Conservation (phyloP, 192 early-diverging fungal genomes). For the Coemansia javaensis region DNA sequence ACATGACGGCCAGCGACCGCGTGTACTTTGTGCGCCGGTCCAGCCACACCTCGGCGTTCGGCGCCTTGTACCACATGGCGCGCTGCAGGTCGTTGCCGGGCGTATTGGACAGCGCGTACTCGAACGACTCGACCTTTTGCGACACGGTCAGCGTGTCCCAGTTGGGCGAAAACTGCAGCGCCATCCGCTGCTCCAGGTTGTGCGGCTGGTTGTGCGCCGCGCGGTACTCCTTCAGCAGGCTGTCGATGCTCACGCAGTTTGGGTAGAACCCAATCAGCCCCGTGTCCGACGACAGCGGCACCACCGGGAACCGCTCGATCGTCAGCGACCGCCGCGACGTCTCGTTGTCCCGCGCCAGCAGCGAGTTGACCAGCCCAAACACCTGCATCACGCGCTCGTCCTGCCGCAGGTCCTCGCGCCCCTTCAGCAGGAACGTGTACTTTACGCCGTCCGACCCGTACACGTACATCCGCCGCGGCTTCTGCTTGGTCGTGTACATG, state of each 20-base stretch:
- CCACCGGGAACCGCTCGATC: constrained; percentile 89
- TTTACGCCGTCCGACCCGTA: constrained; percentile 84
- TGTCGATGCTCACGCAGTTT: constrained; percentile 89
- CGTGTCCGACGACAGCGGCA: constrained; percentile 95
- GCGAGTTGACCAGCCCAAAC: constrained; percentile 94
- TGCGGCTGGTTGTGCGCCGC: constrained; percentile 75
- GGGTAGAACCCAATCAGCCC: constrained; percentile 95
- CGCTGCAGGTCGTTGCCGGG: constrained; percentile 94
- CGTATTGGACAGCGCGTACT: constrained; percentile 90
- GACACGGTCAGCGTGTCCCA: constrained; percentile 88
- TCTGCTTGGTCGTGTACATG: constrained; percentile 88
- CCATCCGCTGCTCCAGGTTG: constrained; percentile 89
- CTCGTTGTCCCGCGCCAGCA: constrained; percentile 79
- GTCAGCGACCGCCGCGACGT: constrained; percentile 88
- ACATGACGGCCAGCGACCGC: constrained; percentile 93
- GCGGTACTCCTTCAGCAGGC: constrained; percentile 83
- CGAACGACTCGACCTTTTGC: constrained; percentile 95
- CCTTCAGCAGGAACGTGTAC: constrained; percentile 91
- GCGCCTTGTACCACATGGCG: constrained; percentile 93
- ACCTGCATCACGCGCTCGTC: constrained; percentile 99
- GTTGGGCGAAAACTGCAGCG: constrained; percentile 85
- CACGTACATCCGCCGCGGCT: constrained; percentile 80
- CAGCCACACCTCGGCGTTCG: constrained; percentile 94
- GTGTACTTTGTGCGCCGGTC: constrained; percentile 98
- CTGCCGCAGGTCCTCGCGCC: constrained; percentile 95